Base-by-base conservation (phyloP, 2,329 filamentous ascomycete genomes). In the Aspergillus ibericus region DNA sequence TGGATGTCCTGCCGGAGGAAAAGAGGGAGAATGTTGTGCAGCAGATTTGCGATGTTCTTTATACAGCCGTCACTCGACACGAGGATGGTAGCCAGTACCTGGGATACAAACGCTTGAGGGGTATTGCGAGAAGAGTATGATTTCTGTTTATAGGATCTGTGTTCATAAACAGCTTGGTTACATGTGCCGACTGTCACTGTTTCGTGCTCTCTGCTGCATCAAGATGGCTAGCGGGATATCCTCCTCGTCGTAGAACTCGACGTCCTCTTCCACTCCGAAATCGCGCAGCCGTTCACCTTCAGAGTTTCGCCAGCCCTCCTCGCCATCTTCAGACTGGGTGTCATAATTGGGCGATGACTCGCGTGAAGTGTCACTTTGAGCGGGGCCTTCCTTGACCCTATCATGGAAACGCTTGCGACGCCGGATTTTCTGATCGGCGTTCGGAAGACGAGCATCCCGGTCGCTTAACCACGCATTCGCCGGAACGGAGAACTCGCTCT, bases 241-340 rank as follows among this genome's bases (percentile, higher is more conserved):
- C 60, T 88, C 85, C 57, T 85, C 82, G 62, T 87, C 85, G 64
- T 85, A 87, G 58, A 87, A 87, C 61, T 88, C 85, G 1, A 80
- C 79, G 29, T 86, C 83, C 68, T 88, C 85, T 66, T 88, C 86
- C 3, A 88, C 83, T 0, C 86, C 86, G 68, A 87, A 88, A 63
- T 88, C 86, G 16, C 81, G 75, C 20, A 88, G 72, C 18, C 84
- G 73, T 62, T 88, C 85, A 4, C 86, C 86, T 66, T 88, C 85
- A 0, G 82, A 80, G 65, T 87, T 87, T 27, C 78, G 79, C 86
- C 86, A 88, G 0, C 76, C 81, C 72, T 87, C 84, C 69, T 87
- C 84, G 4, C 84, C 84, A 61, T 78, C 78, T 54, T 72, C 69
- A 10, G 67, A 65, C 4, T 64, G 65, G 13, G 65, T 60, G 1